These are phyloP conservation scores for Hyphopichia pseudoburtonii DNA, from an alignment of 1,139 yeast genomes.

Conservation along the genomic window DNA sequence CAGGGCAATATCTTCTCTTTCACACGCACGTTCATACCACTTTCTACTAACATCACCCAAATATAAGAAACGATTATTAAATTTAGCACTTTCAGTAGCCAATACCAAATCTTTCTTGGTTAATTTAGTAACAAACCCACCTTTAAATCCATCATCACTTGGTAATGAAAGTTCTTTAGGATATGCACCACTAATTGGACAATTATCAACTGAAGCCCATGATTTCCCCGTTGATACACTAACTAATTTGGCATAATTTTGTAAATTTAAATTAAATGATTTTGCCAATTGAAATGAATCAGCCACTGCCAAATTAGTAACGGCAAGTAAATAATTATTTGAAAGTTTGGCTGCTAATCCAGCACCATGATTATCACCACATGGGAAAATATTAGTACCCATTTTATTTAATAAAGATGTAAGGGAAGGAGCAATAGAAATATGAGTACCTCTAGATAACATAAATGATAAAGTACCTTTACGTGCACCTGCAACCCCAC, in stretches of 20 bases:
- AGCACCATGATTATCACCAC: slow-evolving; percentile 52
- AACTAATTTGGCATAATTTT: slow-evolving; percentile 51
- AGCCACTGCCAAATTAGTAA: slow-evolving; percentile 59
- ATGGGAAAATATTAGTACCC: slow-evolving; percentile 56
- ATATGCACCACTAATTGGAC: slow-evolving; percentile 56
- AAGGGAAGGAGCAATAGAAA: slow-evolving; percentile 27
- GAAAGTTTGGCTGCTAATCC: slow-evolving; percentile 63
- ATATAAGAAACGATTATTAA: slow-evolving; percentile 33
- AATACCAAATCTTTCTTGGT: slow-evolving; percentile 59
- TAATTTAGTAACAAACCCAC: slow-evolving; percentile 56
- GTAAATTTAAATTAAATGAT: slow-evolving; percentile 50
- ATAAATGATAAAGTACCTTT: slow-evolving; percentile 58
- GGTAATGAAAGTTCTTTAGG: slow-evolving; percentile 45
- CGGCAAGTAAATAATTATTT: slow-evolving; percentile 58
- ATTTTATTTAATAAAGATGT: slow-evolving; percentile 37
- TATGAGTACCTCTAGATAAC: slow-evolving; percentile 44
- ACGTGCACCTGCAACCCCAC: slow-evolving; percentile 61
- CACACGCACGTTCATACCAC: slow-evolving; percentile 49
- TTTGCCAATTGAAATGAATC: slow-evolving; percentile 62
- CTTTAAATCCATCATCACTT: slow-evolving; percentile 46
- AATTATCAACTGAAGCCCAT: slow-evolving; percentile 62
- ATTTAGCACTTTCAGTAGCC: slow-evolving; percentile 51
- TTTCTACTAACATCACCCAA: slow-evolving; percentile 42
- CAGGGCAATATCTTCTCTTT: slow-evolving; percentile 40
- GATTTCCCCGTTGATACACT: slow-evolving; percentile 60